A percentile compares a stretch with the other conserved stretches of the same genome.
Conservation (phyloP, 176 grass and related monocot genomes). For the Aechmea fasciata region DNA sequence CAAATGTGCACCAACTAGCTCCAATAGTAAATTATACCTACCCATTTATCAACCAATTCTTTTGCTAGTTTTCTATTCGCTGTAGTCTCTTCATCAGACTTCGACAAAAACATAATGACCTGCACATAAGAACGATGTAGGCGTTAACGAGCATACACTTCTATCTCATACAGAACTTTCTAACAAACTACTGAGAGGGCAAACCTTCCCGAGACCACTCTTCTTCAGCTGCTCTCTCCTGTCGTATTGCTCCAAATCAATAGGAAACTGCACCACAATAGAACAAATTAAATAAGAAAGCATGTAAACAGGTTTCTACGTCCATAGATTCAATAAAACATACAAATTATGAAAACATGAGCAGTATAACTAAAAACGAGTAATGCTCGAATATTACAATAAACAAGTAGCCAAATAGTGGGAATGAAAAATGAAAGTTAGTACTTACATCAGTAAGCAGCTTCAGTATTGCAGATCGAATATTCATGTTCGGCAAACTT, state of each 20-base stretch:
- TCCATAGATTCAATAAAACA: neutral
- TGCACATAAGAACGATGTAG: constrained; percentile 9
- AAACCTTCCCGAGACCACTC: constrained; percentile 95
- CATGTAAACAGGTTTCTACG: neutral
- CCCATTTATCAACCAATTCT: constrained; percentile 99
- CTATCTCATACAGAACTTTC: neutral
- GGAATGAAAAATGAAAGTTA: constrained; percentile 2
- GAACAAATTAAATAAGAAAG: constrained; percentile 22
- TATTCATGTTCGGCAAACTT: constrained; percentile 93
- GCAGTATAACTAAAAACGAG: neutral
- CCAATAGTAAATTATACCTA: constrained; percentile 21
- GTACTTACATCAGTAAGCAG: constrained; percentile 66
- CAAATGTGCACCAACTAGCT: neutral
- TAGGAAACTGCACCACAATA: constrained; percentile 56
- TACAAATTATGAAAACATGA: neutral
- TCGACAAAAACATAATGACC: constrained; percentile 99
- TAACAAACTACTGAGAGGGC: neutral
- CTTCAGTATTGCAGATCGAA: constrained; percentile 76
- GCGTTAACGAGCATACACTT: neutral
- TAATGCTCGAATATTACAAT: neutral
- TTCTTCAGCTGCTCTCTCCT: constrained; percentile 93
- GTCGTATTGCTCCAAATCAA: constrained; percentile 88
- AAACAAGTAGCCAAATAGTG: constrained; percentile 4
- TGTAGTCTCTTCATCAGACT: constrained; percentile 94
- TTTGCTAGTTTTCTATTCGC: constrained; percentile 88